Percentiles rank a stretch among this genome's conserved stretches.
Evolutionary conservation across 305 asterid species (phyloP).

Genomic region (Fraxinus nigra): DNA sequence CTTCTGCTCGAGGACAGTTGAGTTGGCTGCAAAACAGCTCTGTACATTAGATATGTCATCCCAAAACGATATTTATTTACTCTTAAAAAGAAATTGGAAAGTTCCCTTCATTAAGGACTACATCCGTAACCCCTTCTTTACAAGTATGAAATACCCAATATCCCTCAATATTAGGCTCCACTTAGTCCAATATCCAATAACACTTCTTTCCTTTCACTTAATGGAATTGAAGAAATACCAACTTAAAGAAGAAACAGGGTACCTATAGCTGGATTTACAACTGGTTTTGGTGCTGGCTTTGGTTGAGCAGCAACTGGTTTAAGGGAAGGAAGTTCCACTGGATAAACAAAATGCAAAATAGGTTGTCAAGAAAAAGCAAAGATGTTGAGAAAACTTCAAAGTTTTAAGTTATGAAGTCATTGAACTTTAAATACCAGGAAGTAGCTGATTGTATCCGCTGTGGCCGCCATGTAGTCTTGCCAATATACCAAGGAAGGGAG

Average conservation of each 20-base stretch:
- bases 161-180: background rate
- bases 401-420: background rate
- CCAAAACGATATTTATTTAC: background rate
- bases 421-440: constrained; percentile 51
- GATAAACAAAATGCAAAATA: background rate
- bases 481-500: constrained; percentile 79
- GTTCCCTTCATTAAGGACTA: background rate
- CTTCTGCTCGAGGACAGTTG: constrained; percentile 55
- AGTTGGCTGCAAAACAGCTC: constrained; percentile 40
- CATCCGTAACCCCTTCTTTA: background rate
- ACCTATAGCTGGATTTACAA: constrained; percentile 49
- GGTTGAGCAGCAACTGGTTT: constrained; percentile 44
- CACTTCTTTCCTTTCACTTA: background rate
- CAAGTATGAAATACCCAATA: background rate
- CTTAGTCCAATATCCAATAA: background rate
- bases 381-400: background rate
- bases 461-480: constrained; percentile 82
- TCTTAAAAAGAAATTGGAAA: background rate
- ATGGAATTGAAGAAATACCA: background rate
- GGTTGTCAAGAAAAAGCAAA: background rate
- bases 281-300: constrained; percentile 43
- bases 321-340: constrained; percentile 61
- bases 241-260: background rate
- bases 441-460: constrained; percentile 78
- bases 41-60: background rate